phyloP scores from a whole-genome alignment of 768 basidiomycete genomes.

The Naganishia vaughanmartiniae region DNA sequence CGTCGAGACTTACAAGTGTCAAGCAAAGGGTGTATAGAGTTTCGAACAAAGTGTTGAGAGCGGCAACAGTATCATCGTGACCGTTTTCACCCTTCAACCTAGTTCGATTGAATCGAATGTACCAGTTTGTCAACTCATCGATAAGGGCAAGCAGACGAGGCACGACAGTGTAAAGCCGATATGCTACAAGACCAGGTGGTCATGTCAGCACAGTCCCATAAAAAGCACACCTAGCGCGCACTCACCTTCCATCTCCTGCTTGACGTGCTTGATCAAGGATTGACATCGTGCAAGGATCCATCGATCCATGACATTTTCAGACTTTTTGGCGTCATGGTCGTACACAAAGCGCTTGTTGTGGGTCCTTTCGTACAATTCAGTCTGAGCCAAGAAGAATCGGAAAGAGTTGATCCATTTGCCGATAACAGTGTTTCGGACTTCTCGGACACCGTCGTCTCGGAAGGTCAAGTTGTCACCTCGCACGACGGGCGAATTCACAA shows the following conservation, averaged over 20 bases:
- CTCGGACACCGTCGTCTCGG: slow-evolving; percentile 95
- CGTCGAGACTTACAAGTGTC: slow-evolving; percentile 72
- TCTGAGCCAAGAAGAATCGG: slow-evolving; percentile 98
- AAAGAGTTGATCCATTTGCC: slow-evolving; percentile 98
- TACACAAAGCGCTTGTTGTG: slow-evolving; percentile 76
- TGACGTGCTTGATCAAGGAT: slow-evolving; percentile 85
- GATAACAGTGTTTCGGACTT: slow-evolving; percentile 92
- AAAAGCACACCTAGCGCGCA: background rate
- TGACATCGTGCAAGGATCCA: slow-evolving; percentile 99
- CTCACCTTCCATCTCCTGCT: slow-evolving; percentile 83
- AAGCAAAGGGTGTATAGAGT: slow-evolving; percentile 87
- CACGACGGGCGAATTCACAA: slow-evolving; percentile 98
- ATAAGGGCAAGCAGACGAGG: slow-evolving; percentile 88
- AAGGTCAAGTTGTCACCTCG: slow-evolving; percentile 96
- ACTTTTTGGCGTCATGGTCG: slow-evolving; percentile 76
- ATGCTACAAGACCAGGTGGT: slow-evolving; percentile 55
- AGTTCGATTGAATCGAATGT: slow-evolving; percentile 96
- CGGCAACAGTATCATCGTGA: slow-evolving; percentile 75
- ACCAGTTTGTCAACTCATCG: slow-evolving; percentile 98
- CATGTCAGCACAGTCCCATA: background rate
- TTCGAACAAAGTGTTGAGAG: slow-evolving; percentile 94
- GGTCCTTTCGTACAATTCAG: slow-evolving; percentile 76
- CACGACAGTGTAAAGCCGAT: slow-evolving; percentile 94
- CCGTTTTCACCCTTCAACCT: slow-evolving; percentile 94
- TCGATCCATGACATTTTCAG: slow-evolving; percentile 93